Conservation (phyloP, 2,329 filamentous ascomycete genomes). For the Epichloe baconii region DNA sequence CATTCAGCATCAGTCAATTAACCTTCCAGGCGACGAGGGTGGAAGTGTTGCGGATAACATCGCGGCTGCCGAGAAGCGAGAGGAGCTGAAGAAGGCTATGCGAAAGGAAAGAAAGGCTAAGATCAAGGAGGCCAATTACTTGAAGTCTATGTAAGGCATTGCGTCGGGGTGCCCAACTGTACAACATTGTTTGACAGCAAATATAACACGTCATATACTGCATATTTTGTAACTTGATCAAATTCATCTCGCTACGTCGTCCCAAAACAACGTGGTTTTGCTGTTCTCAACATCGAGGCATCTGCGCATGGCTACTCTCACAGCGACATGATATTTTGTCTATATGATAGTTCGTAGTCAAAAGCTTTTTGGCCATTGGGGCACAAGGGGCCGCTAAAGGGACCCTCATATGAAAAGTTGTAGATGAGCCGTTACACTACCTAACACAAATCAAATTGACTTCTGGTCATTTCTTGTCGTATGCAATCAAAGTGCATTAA, state of each 20-base stretch:
- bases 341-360: too few relatives aligned
- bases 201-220: slow-evolving; percentile 16
- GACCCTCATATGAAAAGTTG: too few relatives aligned
- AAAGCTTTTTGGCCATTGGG: too few relatives aligned
- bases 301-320: not conserved
- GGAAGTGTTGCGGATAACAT: slow-evolving; percentile 32
- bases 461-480: not conserved
- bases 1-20: slow-evolving; percentile 63
- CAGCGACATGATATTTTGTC: too few relatives aligned
- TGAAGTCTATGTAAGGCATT: slow-evolving; percentile 55
- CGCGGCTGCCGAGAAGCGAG: slow-evolving; percentile 36
- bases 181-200: slow-evolving; percentile 10
- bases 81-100: slow-evolving; percentile 57
- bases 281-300: not conserved
- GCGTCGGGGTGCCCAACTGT: not conserved
- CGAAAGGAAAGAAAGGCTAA: slow-evolving; percentile 58
- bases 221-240: not conserved
- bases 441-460: not conserved
- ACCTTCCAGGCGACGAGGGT: slow-evolving; percentile 44
- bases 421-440: not conserved
- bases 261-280: not conserved
- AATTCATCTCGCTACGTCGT: not conserved
- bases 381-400: too few relatives aligned
- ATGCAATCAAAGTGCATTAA: slow-evolving; percentile 33
- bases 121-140: slow-evolving; percentile 80